A percentile compares a stretch with the other conserved stretches of the same genome.
Conservation (phyloP, 179 eudicot species). For the Silene vulgaris region DNA sequence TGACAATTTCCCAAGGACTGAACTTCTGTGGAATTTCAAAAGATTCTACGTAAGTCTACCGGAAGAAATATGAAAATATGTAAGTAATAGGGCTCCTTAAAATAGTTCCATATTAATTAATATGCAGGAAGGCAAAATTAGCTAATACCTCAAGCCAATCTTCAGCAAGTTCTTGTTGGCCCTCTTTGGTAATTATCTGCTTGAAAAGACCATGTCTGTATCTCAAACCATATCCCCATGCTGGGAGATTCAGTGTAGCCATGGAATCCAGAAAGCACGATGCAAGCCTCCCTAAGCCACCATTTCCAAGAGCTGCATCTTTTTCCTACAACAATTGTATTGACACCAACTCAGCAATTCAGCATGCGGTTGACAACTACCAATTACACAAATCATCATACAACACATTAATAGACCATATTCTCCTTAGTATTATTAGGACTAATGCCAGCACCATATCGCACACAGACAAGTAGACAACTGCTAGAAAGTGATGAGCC, state of each 20-base stretch:
- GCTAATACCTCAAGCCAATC: conserved; percentile 89
- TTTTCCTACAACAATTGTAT: conserved; percentile 49
- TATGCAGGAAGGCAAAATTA: conserved; percentile 14
- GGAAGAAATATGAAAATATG: neutral
- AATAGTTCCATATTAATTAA: conserved; percentile 1
- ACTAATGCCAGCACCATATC: conserved; percentile 1
- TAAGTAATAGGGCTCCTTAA: conserved; percentile 2
- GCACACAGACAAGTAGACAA: neutral
- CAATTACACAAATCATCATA: conserved; percentile 6
- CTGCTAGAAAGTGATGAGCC: neutral
- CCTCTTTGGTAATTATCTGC: conserved; percentile 70
- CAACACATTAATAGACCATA: neutral
- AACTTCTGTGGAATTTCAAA: conserved; percentile 59
- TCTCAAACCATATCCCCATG: conserved; percentile 97
- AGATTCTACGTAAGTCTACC: conserved; percentile 8
- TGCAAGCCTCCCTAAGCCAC: conserved; percentile 97
- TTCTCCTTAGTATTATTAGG: neutral
- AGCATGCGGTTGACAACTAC: neutral
- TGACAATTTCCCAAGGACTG: conserved; percentile 96
- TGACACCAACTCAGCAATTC: conserved; percentile 7
- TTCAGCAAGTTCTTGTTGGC: conserved; percentile 85
- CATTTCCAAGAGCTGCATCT: conserved; percentile 99
- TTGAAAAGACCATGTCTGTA: conserved; percentile 91
- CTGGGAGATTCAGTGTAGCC: conserved; percentile 92
- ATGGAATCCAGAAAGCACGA: conserved; percentile 93